These are phyloP conservation scores for Boletellus emodensis DNA, from an alignment of 768 basidiomycete genomes.

Conservation along the genomic window DNA sequence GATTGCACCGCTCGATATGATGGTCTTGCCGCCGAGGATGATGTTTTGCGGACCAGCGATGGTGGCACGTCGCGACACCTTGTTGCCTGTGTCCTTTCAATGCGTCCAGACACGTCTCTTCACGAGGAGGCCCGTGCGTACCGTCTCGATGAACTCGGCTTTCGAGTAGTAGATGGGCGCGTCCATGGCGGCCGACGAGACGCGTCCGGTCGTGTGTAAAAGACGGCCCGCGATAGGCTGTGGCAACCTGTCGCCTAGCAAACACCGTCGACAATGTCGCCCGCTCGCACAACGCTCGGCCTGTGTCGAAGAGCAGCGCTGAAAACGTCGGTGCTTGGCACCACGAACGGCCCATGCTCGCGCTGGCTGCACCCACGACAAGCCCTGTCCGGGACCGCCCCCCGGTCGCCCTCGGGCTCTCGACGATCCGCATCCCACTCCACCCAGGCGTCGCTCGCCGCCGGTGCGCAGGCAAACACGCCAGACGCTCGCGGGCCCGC, in stretches of 20 bases:
- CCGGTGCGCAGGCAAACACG: neutral
- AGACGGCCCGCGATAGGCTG: too few species aligned
- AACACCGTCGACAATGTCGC: neutral
- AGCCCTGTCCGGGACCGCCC: too few species aligned
- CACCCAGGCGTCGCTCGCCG: conserved; percentile 1
- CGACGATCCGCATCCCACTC: conserved; percentile 12
- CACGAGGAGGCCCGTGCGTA: conserved; percentile 30
- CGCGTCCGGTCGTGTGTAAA: conserved; percentile 11
- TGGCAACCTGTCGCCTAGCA: too few species aligned
- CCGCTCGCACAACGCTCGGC: conserved; percentile 4
- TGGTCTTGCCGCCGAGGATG: conserved; percentile 94
- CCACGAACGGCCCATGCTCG: conserved; percentile 2
- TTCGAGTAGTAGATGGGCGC: conserved; percentile 75
- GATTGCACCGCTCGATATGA: conserved; percentile 86
- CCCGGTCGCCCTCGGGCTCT: neutral
- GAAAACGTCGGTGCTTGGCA: conserved; percentile 3
- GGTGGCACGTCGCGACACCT: conserved; percentile 86
- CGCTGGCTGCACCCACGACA: neutral
- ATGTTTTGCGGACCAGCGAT: conserved; percentile 96
- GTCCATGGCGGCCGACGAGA: conserved; percentile 46
- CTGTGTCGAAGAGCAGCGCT: conserved; percentile 7
- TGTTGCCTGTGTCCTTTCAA: conserved; percentile 87
- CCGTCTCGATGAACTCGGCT: conserved; percentile 86
- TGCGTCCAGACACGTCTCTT: conserved; percentile 2
- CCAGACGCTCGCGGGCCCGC: neutral